These are phyloP conservation scores for Sinapis alba DNA, from an alignment of 441 rosid species.

Conservation along the genomic window DNA sequence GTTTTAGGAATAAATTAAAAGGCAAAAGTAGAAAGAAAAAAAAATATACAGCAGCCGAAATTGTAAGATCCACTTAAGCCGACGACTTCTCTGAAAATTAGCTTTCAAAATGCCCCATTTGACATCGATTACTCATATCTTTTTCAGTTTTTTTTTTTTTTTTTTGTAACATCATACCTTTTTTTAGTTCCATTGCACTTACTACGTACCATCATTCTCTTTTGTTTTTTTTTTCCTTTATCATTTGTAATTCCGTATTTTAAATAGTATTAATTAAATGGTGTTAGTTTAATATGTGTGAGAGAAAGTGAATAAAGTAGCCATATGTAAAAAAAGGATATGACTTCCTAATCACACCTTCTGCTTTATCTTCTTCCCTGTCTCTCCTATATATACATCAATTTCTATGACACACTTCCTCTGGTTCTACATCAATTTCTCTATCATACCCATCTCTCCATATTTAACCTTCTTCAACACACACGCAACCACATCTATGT, in stretches of 20 bases:
- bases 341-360: conserved; percentile 35
- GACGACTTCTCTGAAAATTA: conserved; percentile 35
- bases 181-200: conserved; percentile 34
- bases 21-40: background rate
- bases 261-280: background rate
- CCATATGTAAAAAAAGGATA: conserved; percentile 11
- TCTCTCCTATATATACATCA: conserved; percentile 39
- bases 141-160: conserved; percentile 28
- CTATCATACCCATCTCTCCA: conserved; percentile 7
- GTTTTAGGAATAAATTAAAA: background rate
- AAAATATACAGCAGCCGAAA: conserved; percentile 34
- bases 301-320: conserved; percentile 33
- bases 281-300: conserved; percentile 11
- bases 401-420: conserved; percentile 36
- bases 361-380: conserved; percentile 6
- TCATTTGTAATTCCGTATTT: background rate
- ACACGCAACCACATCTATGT: conserved; percentile 10
- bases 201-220: conserved; percentile 33
- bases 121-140: conserved; percentile 31
- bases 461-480: background rate
- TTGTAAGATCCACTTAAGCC: conserved; percentile 35
- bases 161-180: no score
- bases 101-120: conserved; percentile 31
- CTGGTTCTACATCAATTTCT: conserved; percentile 38
- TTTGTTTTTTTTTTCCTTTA: conserved; percentile 18